Evolutionary conservation across 1,139 yeast species (phyloP).

Genomic region (Yamadazyma triangularis): DNA sequence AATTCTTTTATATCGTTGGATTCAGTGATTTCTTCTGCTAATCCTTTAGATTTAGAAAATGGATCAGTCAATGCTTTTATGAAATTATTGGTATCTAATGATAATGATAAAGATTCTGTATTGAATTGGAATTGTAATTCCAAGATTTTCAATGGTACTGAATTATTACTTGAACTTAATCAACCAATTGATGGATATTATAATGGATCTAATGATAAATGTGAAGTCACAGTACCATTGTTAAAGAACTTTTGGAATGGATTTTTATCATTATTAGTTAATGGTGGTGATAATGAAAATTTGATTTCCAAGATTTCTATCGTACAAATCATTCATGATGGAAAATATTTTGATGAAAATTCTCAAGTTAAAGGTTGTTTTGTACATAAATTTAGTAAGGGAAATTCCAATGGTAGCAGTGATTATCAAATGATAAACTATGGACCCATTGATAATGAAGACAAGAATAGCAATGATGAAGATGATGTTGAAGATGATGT

Average conservation of each 20-base stretch:
- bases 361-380: constrained; percentile 14
- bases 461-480: neutral
- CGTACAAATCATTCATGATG: constrained; percentile 25
- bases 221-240: constrained; percentile 35
- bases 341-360: constrained; percentile 9
- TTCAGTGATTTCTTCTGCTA: constrained; percentile 11
- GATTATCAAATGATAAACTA: constrained; percentile 4
- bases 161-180: constrained; percentile 20
- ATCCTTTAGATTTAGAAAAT: constrained; percentile 17
- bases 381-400: constrained; percentile 22
- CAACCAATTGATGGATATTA: constrained; percentile 36
- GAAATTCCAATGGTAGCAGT: constrained; percentile 6
- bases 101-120: constrained; percentile 12
- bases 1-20: constrained; percentile 12
- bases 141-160: constrained; percentile 23
- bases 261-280: constrained; percentile 29
- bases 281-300: constrained; percentile 28
- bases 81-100: constrained; percentile 17
- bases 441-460: constrained; percentile 5
- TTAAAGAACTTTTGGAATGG: constrained; percentile 39
- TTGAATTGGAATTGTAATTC: constrained; percentile 34
- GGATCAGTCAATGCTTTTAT: constrained; percentile 29
- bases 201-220: constrained; percentile 13
- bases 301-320: constrained; percentile 17
- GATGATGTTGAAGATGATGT: too few species aligned